Conservation (phyloP, 176 grass and related monocot genomes). For the Zoysia pacifica region DNA sequence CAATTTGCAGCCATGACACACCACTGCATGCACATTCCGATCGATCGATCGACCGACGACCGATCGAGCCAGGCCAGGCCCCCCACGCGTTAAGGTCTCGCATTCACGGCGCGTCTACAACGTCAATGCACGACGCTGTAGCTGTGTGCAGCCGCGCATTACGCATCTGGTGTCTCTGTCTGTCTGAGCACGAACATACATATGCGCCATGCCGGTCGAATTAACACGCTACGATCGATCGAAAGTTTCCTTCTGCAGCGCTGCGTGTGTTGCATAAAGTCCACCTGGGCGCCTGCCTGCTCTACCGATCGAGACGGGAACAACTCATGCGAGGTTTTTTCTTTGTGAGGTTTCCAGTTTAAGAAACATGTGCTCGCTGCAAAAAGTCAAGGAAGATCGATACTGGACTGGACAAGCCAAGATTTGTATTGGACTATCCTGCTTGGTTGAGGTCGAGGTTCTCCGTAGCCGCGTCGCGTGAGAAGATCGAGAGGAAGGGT, state of each 20-base stretch:
- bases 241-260: constrained; percentile 17
- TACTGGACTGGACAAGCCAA: too few species aligned
- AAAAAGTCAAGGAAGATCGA: neutral
- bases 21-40: neutral
- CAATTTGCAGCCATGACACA: too few species aligned
- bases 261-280: constrained; percentile 9
- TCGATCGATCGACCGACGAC: neutral
- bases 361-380: neutral
- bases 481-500: too few species aligned
- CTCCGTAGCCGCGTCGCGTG: too few species aligned
- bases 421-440: too few species aligned
- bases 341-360: neutral
- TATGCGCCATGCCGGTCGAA: neutral
- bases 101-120: constrained; percentile 19
- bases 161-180: neutral
- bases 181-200: neutral
- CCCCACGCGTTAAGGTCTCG: neutral
- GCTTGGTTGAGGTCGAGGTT: too few species aligned
- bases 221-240: neutral
- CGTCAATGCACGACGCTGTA: constrained; percentile 19
- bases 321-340: neutral
- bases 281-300: neutral
- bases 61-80: neutral
- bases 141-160: neutral
- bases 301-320: neutral